Conservation (phyloP, 139 green algal genomes). For the Volvox reticuliferus region DNA sequence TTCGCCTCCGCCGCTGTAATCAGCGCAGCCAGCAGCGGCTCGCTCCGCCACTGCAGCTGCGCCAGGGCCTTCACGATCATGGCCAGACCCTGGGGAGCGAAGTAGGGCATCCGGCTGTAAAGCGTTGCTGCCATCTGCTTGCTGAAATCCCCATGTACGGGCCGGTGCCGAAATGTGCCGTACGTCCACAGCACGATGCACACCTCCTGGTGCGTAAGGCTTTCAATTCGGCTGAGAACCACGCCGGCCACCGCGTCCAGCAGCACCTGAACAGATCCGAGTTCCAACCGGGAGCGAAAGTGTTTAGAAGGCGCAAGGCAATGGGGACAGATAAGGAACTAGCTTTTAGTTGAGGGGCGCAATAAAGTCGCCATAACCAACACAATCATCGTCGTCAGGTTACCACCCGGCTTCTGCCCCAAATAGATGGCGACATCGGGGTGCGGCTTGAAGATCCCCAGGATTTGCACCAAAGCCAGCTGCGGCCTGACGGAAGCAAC, state of each 20-base stretch:
- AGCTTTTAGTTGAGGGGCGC: no score
- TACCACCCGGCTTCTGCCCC: no score
- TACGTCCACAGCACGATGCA: constrained; percentile 52
- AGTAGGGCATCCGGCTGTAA: not conserved
- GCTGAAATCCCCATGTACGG: constrained; percentile 3
- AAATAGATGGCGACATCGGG: no score
- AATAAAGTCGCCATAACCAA: no score
- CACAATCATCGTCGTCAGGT: no score
- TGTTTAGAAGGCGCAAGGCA: no score
- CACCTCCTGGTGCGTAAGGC: constrained; percentile 25
- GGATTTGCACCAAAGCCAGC: no score
- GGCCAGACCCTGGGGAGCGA: constrained; percentile 36
- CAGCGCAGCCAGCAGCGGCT: constrained; percentile 35
- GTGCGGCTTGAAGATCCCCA: no score
- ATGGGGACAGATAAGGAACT: no score
- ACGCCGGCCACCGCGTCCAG: constrained; percentile 6
- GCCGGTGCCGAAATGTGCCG: constrained; percentile 53
- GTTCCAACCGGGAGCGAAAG: no score
- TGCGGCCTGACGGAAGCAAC: no score
- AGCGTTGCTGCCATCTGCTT: not conserved
- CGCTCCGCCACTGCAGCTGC: constrained; percentile 43
- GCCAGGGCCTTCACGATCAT: constrained; percentile 48
- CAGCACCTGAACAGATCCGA: not conserved
- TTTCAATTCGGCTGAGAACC: not conserved
- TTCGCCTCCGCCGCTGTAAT: constrained; percentile 14